Evolutionary conservation across 768 basidiomycete genomes (phyloP).

Genomic region (Pleurotus ostreatus): DNA sequence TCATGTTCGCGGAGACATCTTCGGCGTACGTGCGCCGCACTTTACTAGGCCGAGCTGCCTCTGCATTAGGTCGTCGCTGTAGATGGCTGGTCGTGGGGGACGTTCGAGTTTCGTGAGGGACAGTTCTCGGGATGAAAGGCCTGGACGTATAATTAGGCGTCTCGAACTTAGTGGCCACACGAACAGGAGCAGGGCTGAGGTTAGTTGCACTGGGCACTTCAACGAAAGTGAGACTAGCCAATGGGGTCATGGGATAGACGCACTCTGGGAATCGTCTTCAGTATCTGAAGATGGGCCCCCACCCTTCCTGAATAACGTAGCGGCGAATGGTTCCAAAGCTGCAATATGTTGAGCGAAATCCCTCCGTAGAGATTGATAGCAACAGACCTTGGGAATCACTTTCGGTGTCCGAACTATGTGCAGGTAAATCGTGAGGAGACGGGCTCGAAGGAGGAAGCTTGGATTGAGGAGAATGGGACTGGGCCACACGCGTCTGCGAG

Average conservation of each 20-base stretch:
- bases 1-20: slow-evolving; percentile 3
- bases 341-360: neutral
- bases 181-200: slow-evolving; percentile 2
- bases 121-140: neutral
- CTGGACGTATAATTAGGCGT: neutral
- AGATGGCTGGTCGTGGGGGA: slow-evolving; percentile 11
- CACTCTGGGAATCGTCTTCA: slow-evolving; percentile 38
- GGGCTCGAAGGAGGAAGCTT: slow-evolving; percentile 1
- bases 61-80: slow-evolving; percentile 11
- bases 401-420: slow-evolving; percentile 2
- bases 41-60: neutral
- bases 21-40: neutral
- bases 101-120: neutral
- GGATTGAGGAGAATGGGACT: neutral
- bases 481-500: neutral
- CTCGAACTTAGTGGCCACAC: slow-evolving; percentile 1
- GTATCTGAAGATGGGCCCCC: slow-evolving; percentile 28
- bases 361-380: neutral
- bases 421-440: neutral
- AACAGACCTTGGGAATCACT: slow-evolving; percentile 2
- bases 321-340: slow-evolving; percentile 14
- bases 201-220: slow-evolving; percentile 2
- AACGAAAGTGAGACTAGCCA: slow-evolving; percentile 2
- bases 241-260: neutral
- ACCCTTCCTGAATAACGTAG: neutral